Conservation (phyloP, 129 eudicot species). For the Chrysanthemum seticuspe region DNA sequence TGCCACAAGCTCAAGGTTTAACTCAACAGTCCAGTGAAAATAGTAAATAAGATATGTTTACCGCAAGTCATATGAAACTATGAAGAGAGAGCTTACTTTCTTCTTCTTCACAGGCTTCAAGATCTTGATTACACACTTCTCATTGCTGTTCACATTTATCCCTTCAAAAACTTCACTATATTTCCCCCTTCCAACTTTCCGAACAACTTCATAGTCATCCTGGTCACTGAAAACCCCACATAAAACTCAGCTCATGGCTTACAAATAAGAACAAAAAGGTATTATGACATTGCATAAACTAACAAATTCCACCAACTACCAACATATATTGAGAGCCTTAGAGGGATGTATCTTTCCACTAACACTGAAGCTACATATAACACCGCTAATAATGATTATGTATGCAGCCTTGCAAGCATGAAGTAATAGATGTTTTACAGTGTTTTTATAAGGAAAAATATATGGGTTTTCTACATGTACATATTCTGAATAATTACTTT, state of each 20-base stretch:
- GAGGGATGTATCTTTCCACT: not conserved
- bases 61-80: not conserved
- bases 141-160: constrained; percentile 79
- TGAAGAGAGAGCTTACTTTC: constrained; percentile 44
- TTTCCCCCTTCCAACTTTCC: constrained; percentile 98
- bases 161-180: constrained; percentile 99
- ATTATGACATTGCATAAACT: constrained; percentile 12
- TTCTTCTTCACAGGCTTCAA: constrained; percentile 98
- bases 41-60: too few species aligned
- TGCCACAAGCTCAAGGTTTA: too few species aligned
- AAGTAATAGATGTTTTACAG: not conserved
- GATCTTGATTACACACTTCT: constrained; percentile 84
- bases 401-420: not conserved
- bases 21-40: too few species aligned
- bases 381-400: not conserved
- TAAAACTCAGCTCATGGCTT: constrained; percentile 18
- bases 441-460: not conserved
- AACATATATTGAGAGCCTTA: constrained; percentile 13
- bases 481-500: not conserved
- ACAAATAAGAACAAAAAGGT: constrained; percentile 4
- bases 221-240: constrained; percentile 64
- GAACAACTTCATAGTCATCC: constrained; percentile 98
- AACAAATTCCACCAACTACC: constrained; percentile 3
- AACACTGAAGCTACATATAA: not conserved
- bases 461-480: not conserved